These are phyloP conservation scores for Trichoderma atroviride DNA, from an alignment of 2,329 filamentous ascomycete genomes.

Conservation along the genomic window DNA sequence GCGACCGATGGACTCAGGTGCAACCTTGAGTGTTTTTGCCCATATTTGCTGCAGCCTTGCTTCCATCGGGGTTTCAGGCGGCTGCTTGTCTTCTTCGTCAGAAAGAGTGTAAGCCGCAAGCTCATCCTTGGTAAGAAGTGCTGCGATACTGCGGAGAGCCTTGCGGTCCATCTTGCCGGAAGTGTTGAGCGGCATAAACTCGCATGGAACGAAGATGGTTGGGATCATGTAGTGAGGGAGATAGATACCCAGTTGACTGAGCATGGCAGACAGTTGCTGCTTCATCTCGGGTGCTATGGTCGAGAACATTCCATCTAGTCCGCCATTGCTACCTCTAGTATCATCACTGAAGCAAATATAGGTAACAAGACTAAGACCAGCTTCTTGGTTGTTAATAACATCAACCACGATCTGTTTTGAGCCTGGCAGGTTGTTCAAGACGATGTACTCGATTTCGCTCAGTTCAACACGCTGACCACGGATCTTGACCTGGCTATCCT, in stretches of 20 bases:
- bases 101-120: conserved; percentile 4
- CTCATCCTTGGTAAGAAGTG: neutral
- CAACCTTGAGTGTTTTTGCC: conserved; percentile 26
- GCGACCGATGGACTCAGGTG: neutral
- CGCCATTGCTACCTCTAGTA: neutral
- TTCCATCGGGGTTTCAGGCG: neutral
- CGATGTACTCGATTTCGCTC: conserved; percentile 20
- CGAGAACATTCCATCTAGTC: conserved; percentile 21
- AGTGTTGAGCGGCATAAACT: conserved; percentile 28
- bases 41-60: conserved; percentile 25
- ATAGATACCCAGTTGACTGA: conserved; percentile 7
- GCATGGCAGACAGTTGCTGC: conserved; percentile 22
- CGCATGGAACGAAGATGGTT: conserved; percentile 28
- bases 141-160: neutral
- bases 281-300: neutral
- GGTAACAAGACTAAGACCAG: neutral
- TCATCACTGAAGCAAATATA: conserved; percentile 6
- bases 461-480: conserved; percentile 16
- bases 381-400: conserved; percentile 21
- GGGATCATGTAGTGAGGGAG: conserved; percentile 32
- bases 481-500: conserved; percentile 21
- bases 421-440: neutral
- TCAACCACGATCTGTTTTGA: conserved; percentile 10
- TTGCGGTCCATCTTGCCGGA: conserved; percentile 31
- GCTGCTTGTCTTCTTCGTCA: neutral